Evolutionary conservation across 805 yeast genomes (phyloP).

Genomic region (Wickerhamiella alocasiicola): DNA sequence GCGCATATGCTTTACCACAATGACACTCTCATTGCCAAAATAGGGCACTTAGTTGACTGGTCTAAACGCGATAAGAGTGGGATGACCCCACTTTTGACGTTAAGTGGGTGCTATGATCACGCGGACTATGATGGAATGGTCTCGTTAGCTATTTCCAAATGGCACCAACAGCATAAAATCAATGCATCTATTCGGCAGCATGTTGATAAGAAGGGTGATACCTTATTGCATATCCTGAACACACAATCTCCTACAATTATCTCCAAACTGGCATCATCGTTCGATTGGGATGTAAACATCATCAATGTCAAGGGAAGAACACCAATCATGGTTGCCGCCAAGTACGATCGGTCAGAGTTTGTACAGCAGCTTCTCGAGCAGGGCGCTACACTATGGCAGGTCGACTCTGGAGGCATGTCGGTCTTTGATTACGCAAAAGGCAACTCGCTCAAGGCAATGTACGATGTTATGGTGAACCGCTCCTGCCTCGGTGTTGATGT

Average conservation of each 20-base stretch:
- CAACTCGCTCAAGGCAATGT: conserved; percentile 12
- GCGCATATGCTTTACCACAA: conserved; percentile 66
- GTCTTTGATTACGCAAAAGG: conserved; percentile 29
- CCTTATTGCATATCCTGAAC: conserved; percentile 59
- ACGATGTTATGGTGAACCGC: conserved; percentile 11
- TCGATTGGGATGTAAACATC: conserved; percentile 44
- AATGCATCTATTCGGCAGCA: conserved; percentile 36
- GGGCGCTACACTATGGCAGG: conserved; percentile 34
- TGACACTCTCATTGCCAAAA: conserved; percentile 34
- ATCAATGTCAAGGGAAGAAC: conserved; percentile 47
- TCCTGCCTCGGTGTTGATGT: conserved; percentile 18
- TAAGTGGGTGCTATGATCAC: conserved; percentile 74
- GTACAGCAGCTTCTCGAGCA: conserved; percentile 39
- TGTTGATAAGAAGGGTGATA: conserved; percentile 59
- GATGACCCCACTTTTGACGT: conserved; percentile 66
- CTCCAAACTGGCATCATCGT: conserved; percentile 14
- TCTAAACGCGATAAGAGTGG: conserved; percentile 45
- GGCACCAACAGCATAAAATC: conserved; percentile 3
- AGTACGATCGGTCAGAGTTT: conserved; percentile 54
- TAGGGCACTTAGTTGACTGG: conserved; percentile 65
- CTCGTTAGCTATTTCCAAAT: conserved; percentile 7
- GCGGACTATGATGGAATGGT: conserved; percentile 43
- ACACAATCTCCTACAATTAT: conserved; percentile 26
- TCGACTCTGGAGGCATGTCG: conserved; percentile 23
- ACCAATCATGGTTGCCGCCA: conserved; percentile 59